phyloP scores from a whole-genome alignment of 2,329 filamentous ascomycete species.

The Blumeriella jaapii region DNA sequence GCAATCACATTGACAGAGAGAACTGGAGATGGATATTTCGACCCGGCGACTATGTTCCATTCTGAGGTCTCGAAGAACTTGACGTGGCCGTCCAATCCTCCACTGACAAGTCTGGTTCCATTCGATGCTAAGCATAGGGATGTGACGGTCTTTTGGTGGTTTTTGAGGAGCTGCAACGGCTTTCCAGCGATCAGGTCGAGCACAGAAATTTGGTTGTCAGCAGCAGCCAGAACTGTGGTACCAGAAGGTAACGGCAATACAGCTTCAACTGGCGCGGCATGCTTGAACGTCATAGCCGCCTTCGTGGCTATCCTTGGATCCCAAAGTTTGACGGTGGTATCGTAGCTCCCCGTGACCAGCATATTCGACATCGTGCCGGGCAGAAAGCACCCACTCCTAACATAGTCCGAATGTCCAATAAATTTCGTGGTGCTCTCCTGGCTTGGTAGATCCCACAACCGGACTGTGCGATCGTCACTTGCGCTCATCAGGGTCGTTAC shows the following conservation, averaged over 20 bases:
- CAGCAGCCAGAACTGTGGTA: slow-evolving; percentile 73
- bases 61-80: slow-evolving; percentile 90
- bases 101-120: slow-evolving; percentile 71
- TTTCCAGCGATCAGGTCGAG: slow-evolving; percentile 87
- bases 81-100: slow-evolving; percentile 87
- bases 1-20: slow-evolving; percentile 70
- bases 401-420: slow-evolving; percentile 83
- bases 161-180: slow-evolving; percentile 75
- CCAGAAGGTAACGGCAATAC: slow-evolving; percentile 82
- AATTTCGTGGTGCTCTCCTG: slow-evolving; percentile 68
- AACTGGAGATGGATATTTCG: slow-evolving; percentile 87
- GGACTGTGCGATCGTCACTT: slow-evolving; percentile 85
- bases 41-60: slow-evolving; percentile 93
- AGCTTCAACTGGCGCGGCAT: slow-evolving; percentile 76
- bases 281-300: slow-evolving; percentile 87
- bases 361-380: slow-evolving; percentile 58
- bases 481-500: slow-evolving; percentile 79
- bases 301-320: slow-evolving; percentile 64
- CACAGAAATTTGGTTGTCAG: slow-evolving; percentile 79
- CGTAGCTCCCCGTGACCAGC: slow-evolving; percentile 84
- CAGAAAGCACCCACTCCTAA: slow-evolving; percentile 78
- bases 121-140: slow-evolving; percentile 71
- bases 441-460: slow-evolving; percentile 85
- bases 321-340: slow-evolving; percentile 88
- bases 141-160: slow-evolving; percentile 97